A percentile compares a stretch with the other conserved stretches of the same genome.
Conservation (phyloP, 164 flowering plant species). For the Magnolia officinalis region DNA sequence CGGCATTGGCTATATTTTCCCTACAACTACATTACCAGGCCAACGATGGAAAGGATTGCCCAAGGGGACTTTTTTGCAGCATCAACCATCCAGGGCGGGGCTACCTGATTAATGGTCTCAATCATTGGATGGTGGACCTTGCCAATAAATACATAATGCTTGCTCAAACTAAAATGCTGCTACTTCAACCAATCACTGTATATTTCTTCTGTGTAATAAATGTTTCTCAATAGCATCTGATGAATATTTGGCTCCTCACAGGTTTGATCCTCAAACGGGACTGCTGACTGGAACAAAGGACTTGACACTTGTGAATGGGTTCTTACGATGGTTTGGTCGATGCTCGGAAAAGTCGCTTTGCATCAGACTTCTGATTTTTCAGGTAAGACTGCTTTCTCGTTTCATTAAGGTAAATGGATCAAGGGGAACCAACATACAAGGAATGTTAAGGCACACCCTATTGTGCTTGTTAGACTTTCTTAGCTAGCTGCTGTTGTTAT, state of each 20-base stretch:
- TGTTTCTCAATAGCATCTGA: neutral
- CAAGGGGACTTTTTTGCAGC: too few relatives aligned
- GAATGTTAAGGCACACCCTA: too few relatives aligned
- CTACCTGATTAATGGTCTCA: neutral
- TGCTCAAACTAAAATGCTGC: neutral
- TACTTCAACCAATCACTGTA: neutral
- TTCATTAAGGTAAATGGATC: too few relatives aligned
- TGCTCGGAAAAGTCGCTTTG: slow-evolving; percentile 81
- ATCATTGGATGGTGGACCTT: neutral
- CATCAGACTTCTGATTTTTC: slow-evolving; percentile 62
- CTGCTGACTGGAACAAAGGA: slow-evolving; percentile 88
- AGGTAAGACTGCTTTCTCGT: slow-evolving; percentile 39
- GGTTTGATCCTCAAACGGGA: slow-evolving; percentile 86
- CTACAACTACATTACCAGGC: too few relatives aligned
- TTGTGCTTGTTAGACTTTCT: too few relatives aligned
- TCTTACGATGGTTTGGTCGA: slow-evolving; percentile 62
- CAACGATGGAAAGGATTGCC: too few relatives aligned
- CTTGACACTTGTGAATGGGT: slow-evolving; percentile 85
- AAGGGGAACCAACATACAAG: too few relatives aligned
- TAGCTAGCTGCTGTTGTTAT: too few relatives aligned
- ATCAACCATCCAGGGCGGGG: neutral
- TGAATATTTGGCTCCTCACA: slow-evolving; percentile 18
- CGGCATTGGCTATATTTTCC: too few relatives aligned
- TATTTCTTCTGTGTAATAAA: too few relatives aligned
- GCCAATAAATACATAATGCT: neutral